phyloP scores from a whole-genome alignment of 1,284 basidiomycete species.

The Apiotrichum gamsii region DNA sequence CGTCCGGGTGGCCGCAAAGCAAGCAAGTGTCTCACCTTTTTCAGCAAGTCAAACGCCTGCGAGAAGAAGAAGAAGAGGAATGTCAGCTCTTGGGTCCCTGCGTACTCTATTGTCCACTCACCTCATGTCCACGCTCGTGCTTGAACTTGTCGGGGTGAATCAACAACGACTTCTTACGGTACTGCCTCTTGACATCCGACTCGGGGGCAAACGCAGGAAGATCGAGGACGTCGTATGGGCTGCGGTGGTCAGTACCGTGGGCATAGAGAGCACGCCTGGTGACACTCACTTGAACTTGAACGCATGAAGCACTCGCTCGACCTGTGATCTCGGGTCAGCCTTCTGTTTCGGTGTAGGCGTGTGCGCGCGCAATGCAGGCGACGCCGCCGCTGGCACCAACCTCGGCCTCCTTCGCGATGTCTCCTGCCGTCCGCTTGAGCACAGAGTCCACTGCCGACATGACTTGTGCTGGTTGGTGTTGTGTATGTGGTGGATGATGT shows the following conservation, averaged over 20 bases:
- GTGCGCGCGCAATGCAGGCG: too few species aligned
- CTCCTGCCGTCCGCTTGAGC: too few species aligned
- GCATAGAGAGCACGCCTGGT: background rate
- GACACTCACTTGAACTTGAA: constrained; percentile 54
- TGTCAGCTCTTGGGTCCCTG: background rate
- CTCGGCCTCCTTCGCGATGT: constrained; percentile 27
- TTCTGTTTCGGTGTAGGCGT: too few species aligned
- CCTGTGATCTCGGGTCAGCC: constrained; percentile 38
- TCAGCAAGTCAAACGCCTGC: constrained; percentile 54
- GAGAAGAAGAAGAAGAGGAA: constrained; percentile 1
- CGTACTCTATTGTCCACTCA: constrained; percentile 23
- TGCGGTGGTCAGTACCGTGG: constrained; percentile 19
- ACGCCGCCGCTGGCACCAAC: constrained; percentile 19
- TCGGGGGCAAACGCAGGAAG: constrained; percentile 50
- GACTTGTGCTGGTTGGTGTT: too few species aligned
- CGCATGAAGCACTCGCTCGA: constrained; percentile 50
- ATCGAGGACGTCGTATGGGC: constrained; percentile 55
- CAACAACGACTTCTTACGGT: constrained; percentile 53
- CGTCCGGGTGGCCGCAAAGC: background rate
- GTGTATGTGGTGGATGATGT: too few species aligned
- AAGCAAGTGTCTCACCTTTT: constrained; percentile 50
- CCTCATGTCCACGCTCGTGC: constrained; percentile 51
- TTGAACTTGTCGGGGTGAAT: constrained; percentile 57
- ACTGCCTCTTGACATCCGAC: constrained; percentile 52
- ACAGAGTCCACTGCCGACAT: too few species aligned